Evolutionary conservation across 345 rosid genomes (phyloP).

Genomic region (Linum tenue): DNA sequence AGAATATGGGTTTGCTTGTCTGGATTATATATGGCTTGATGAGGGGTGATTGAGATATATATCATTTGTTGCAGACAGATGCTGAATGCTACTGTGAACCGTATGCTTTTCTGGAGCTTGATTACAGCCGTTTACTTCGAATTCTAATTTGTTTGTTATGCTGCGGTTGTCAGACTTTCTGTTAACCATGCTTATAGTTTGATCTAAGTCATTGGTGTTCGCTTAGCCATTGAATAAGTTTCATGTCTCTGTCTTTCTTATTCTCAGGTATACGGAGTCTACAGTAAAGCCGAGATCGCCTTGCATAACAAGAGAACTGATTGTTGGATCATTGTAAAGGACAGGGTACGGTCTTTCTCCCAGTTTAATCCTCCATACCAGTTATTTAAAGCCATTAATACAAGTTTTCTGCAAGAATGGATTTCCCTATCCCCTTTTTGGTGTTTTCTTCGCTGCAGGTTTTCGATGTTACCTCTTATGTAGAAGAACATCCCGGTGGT

Average conservation of each 20-base stretch:
- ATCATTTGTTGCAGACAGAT: too few species aligned
- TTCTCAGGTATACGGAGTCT: slow-evolving; percentile 11
- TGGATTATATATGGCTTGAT: too few species aligned
- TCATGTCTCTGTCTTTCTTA: not conserved
- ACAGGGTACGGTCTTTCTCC: slow-evolving; percentile 34
- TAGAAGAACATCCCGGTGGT: slow-evolving; percentile 96
- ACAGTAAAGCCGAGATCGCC: slow-evolving; percentile 43
- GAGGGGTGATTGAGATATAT: too few species aligned
- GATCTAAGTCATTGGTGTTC: too few species aligned
- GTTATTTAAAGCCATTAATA: not conserved
- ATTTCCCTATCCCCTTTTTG: not conserved
- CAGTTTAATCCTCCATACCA: not conserved
- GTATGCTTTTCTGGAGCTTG: not conserved
- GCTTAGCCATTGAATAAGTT: not conserved
- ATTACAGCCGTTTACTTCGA: too few species aligned
- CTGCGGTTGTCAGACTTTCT: not conserved
- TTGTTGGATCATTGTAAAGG: slow-evolving; percentile 86
- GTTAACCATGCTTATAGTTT: not conserved
- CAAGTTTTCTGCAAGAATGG: not conserved
- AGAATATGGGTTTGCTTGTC: too few species aligned
- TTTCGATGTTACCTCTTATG: slow-evolving; percentile 79
- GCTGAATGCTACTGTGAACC: too few species aligned
- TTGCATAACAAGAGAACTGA: slow-evolving; percentile 67
- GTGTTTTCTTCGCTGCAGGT: slow-evolving; percentile 29
- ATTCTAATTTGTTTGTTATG: too few species aligned